Evolutionary conservation across 305 asterid species (phyloP).

Genomic region (Fraxinus floribunda): DNA sequence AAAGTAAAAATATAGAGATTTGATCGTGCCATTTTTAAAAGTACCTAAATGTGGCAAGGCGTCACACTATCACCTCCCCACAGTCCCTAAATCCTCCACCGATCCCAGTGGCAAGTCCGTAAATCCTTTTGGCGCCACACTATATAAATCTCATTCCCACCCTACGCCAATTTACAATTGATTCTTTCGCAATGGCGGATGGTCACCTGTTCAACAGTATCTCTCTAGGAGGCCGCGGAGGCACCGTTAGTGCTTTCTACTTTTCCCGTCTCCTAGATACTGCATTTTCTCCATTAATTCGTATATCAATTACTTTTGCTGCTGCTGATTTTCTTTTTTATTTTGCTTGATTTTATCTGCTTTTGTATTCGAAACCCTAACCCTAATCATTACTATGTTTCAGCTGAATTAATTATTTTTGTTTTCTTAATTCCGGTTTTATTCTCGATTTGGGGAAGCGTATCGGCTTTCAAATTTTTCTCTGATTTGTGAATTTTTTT

Average conservation of each 20-base stretch:
- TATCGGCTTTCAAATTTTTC: background rate
- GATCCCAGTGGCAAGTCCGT: background rate
- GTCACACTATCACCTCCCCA: background rate
- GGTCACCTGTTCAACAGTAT: constrained; percentile 77
- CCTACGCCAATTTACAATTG: background rate
- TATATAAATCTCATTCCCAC: background rate
- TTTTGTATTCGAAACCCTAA: constrained; percentile 33
- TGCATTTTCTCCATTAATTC: background rate
- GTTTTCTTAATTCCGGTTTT: background rate
- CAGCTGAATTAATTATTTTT: constrained; percentile 6
- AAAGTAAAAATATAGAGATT: too few species aligned
- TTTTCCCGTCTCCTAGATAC: background rate
- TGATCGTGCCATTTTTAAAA: too few species aligned
- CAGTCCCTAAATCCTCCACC: background rate
- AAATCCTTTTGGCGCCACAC: background rate
- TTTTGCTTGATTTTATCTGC: background rate
- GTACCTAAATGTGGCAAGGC: background rate
- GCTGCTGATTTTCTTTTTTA: background rate
- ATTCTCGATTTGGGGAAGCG: background rate
- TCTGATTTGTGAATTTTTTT: background rate
- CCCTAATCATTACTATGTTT: constrained; percentile 8
- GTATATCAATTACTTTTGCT: background rate
- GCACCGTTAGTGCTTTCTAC: constrained; percentile 53
- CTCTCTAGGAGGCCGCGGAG: constrained; percentile 92
- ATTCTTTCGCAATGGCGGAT: constrained; percentile 54